Base-by-base conservation (phyloP, 1,284 basidiomycete genomes). In the Inonotus obliquus region DNA sequence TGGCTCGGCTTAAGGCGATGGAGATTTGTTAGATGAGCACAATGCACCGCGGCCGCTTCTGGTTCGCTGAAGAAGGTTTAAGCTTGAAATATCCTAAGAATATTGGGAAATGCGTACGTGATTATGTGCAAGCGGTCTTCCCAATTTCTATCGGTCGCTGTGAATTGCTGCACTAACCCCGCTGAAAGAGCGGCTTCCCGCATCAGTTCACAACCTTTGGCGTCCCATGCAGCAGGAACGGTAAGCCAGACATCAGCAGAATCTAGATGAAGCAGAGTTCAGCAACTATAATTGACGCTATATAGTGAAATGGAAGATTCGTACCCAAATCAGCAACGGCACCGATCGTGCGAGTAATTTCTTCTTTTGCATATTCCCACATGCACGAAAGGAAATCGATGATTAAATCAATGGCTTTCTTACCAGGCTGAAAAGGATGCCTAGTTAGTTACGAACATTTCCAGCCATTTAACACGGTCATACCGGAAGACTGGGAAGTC, bases 191-290 rank as follows among this genome's bases (percentile, higher is more conserved):
- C 91, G 49, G 89, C 89, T 58, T 85, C 84, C 32, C 89, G 81
- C 91, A 94, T 92, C 66, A 92, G 79, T 63, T 87, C 85, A 67
- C 87, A 90, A 0, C 89, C 90, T 65, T 80, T 84, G 0, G 86
- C 89, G 70, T 92, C 90, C 91, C 91, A 93, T 38, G 90, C 89
- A 13, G 91, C 91, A 57, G 91, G 91, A 7, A 92, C 91, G 9
- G 89, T 91, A 54, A 92, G 74, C 79, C 87, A 87, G 4, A 92
- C 86, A 67, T 91, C 86, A 52, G 89, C 90, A 41, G 85, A 79
- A 71, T 90, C 90, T 92, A 66, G 19, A n/a, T 19, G 59, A 51
- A 21, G 17, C 25, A 27, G 41, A 57, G 25, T 32, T 27, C 41
- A 25, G n/a, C 21, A n/a, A 39, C 32, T 5, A 49, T 4, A 51